Evolutionary conservation across 163 green algal genomes (phyloP), one percentile per base, ranked within the genome.

Genomic region (Scenedesmus sp.): DNA sequence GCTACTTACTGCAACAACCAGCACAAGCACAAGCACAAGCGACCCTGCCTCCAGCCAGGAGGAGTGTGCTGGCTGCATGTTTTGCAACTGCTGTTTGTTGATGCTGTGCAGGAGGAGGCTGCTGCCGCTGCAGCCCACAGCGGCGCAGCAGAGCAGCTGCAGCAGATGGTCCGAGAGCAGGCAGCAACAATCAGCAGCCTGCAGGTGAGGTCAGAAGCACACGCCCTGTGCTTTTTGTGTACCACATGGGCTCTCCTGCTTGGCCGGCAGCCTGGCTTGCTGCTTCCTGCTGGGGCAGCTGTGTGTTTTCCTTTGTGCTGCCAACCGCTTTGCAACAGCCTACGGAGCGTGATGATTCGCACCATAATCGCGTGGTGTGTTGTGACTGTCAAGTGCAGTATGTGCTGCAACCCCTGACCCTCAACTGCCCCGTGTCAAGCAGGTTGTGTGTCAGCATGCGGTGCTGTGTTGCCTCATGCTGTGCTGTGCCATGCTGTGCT

Each of bases 91-190:
- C 7, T 22, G 51, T 61, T 15, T 20, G 20, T 3, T 3, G 30
- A 22, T 76, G 65, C 30, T 6, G 15, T 16, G 59, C 61, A 89
- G 85, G 85, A 82, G 37, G 85, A 83, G 68, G 15, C 72, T 2
- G 56, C 46, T 30, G 15, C 42, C 12, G 65, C 51, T 46, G 78
- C 85, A 49, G 20, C 30, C 24, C 30, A 5, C 49, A 82, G 56
- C n/a, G 30, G 78, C 5, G 33, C 46, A 26, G 35, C 85, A 42
- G 43, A 18, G 30, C 70, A 84, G 46, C 16, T 90, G 46, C n/a
- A 90, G 85, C 30, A 73, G 12, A 42, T n/a, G 26, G 30, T 90
- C 33, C 30, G 30, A 10, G 65, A 90, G 72, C 85, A 90, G 33
- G 44, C 40, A 26, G n/a, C 37, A 7, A 85, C 68, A 18, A 84